phyloP scores from a whole-genome alignment of 2,329 filamentous ascomycete species.

The Trichoderma afroharzianum region DNA sequence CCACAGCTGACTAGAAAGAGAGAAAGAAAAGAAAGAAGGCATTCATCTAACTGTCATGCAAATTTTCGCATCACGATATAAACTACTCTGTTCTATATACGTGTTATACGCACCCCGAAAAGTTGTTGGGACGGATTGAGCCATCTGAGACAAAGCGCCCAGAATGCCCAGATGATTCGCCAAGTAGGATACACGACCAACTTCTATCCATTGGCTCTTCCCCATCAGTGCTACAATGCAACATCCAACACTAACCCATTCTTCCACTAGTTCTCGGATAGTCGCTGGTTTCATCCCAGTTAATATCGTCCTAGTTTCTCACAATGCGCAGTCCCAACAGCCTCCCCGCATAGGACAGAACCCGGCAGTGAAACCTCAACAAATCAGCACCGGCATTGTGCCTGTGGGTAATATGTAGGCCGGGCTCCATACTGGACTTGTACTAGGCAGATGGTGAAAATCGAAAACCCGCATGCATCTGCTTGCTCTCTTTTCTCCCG shows the following conservation, averaged over 20 bases:
- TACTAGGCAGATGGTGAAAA: not conserved
- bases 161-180: not conserved
- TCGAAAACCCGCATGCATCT: not conserved
- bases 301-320: not conserved
- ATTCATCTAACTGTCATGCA: not conserved
- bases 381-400: not conserved
- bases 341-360: not conserved
- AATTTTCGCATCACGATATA: not conserved
- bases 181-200: not conserved
- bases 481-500: not conserved
- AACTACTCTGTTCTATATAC: not conserved
- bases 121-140: not conserved
- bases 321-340: not conserved
- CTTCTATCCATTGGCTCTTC: not conserved
- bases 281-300: not conserved
- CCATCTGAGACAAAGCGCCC: not conserved
- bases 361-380: not conserved
- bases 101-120: not conserved
- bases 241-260: not conserved
- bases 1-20: not conserved
- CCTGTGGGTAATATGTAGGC: not conserved
- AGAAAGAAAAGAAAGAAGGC: not conserved
- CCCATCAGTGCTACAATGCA: not conserved
- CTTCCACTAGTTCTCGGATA: not conserved
- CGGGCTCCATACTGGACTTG: not conserved